Evolutionary conservation across 106 monocot species (phyloP), one percentile per base, ranked within the genome.

Genomic region (Acorus calamus): DNA sequence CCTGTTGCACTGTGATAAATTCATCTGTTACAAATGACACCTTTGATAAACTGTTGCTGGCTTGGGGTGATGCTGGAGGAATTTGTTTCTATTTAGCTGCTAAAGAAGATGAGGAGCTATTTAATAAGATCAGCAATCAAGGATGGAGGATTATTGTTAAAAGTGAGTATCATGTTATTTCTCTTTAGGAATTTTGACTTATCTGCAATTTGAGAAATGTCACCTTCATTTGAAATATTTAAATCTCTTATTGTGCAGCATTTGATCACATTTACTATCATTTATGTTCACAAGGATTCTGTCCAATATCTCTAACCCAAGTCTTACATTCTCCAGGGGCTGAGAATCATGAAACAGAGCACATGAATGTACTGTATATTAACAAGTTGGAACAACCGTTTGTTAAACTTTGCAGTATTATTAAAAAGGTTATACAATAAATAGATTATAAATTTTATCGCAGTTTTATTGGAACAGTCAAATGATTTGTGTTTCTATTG

Each of bases 381-480:
- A 52, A 68, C 49, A 77, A 71, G 55, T 53, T 89, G 66, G 79
- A 89, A 59, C 75, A 78, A 52, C 63, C 89, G 10, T 70, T 74
- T 14, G 71, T 89, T 63, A 72, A 71, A 56, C 43, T 94, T 64
- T 77, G 70, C 65, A 68, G 66, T 47, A 59, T 82, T 53, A 94
- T 68, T 72, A 96, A 87, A 78, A 74, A 75, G 81, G 83, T 83
- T 42, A 52, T 28, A 28, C 28, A 28, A 28, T 28, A 28, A 28
- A 28, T 28, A 28, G 28, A 28, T 28, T 28, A 28, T 28, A 28
- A 28, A 28, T 28, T 28, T 62, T 65, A 60, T 49, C 62, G 42
- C 10, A 44, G 44, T 61, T 5, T 51, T 51, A 9, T 9, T 8
- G 11, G n/a, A 49, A 8, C 43, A 49, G 52, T 3, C 9, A 4